Base-by-base conservation (phyloP, 257 asterid genomes). In the Capsicum rhomboideum region DNA sequence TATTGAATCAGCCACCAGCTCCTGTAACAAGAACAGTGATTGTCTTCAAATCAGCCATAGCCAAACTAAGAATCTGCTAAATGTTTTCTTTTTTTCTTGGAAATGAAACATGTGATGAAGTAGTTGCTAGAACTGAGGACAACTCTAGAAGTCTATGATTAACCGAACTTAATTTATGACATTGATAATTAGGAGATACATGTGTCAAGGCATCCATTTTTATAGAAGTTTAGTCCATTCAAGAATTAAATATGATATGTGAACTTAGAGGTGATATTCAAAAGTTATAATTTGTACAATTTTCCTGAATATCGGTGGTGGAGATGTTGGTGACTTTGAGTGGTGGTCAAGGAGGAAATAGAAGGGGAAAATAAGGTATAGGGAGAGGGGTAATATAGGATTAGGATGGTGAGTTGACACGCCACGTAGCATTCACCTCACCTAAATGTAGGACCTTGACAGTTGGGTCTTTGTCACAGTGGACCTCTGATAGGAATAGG, bases 1-100 rank as follows among this genome's bases (percentile, higher is more conserved):
- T 89, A 95, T 97, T 94, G 40, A 98, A 94, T 90, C 98, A 90
- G n/a, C 97, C 99, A 79, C 93, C 97, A 61, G 97, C 99, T 8
- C 95, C 97, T 1, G 96, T 95, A 71, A 95, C 95, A 53, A 95
- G 97, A 88, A 95, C 97, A 17, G 92, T 90, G 88, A 81, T 87
- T 84, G 89, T 92, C 85, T 74, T 82, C 78, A 75, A 83, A 82
- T 90, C 92, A n/a, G 97, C 86, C 98, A 93, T 93, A 12, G 94
- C 90, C 46, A 83, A 37, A 88, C 91, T 1, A 87, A 78, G 79
- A 88, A 78, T 68, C 86, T 86, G 77, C 88, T 52, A 8, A 83
- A 79, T 52, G 37, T 85, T 52, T 44, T 81, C 28, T 71, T 18
- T 79, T 85, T 83, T 3, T 67, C 61, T 44, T 50, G 10, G 52